Evolutionary conservation across 768 basidiomycete genomes (phyloP).

Genomic region (Tylopilus subfusipes): DNA sequence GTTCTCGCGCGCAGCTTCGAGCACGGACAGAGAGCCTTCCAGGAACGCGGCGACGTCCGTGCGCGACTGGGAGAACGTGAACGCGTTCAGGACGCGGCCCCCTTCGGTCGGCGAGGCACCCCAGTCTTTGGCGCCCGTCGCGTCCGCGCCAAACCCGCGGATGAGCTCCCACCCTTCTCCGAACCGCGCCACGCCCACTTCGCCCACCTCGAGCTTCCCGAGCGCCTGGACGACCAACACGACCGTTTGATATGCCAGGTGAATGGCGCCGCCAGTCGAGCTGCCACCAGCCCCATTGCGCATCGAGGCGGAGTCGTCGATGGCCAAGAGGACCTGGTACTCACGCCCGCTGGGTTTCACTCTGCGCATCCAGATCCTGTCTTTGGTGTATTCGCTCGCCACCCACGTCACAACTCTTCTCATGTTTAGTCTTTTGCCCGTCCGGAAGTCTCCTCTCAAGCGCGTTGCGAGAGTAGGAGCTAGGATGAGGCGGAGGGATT

Average conservation of each 20-base stretch:
- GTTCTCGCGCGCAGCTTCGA: slow-evolving; percentile 73
- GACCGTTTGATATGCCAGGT: slow-evolving; percentile 91
- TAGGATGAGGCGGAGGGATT: slow-evolving; percentile 93
- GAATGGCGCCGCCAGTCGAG: slow-evolving; percentile 41
- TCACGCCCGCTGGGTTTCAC: slow-evolving; percentile 92
- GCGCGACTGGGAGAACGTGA: slow-evolving; percentile 84
- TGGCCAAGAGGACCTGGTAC: slow-evolving; percentile 90
- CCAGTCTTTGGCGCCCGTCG: slow-evolving; percentile 61
- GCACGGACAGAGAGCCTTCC: slow-evolving; percentile 69
- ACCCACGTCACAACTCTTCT: slow-evolving; percentile 98
- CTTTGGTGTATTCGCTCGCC: slow-evolving; percentile 97
- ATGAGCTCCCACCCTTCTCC: slow-evolving; percentile 85
- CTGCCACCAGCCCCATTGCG: slow-evolving; percentile 18
- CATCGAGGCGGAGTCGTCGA: slow-evolving; percentile 98
- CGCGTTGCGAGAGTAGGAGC: slow-evolving; percentile 94
- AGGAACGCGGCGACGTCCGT: slow-evolving; percentile 85
- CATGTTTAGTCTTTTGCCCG: slow-evolving; percentile 97
- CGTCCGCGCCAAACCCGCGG: slow-evolving; percentile 84
- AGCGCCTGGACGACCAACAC: slow-evolving; percentile 90
- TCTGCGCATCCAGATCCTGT: slow-evolving; percentile 97
- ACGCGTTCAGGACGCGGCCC: slow-evolving; percentile 64
- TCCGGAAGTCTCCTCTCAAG: slow-evolving; percentile 94
- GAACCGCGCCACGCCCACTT: slow-evolving; percentile 87
- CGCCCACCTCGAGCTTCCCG: slow-evolving; percentile 91
- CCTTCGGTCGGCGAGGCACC: slow-evolving; percentile 26